A percentile compares a stretch with the other conserved stretches of the same genome.
Conservation (phyloP, 345 rosid genomes). For the Pugionium cornutum region DNA sequence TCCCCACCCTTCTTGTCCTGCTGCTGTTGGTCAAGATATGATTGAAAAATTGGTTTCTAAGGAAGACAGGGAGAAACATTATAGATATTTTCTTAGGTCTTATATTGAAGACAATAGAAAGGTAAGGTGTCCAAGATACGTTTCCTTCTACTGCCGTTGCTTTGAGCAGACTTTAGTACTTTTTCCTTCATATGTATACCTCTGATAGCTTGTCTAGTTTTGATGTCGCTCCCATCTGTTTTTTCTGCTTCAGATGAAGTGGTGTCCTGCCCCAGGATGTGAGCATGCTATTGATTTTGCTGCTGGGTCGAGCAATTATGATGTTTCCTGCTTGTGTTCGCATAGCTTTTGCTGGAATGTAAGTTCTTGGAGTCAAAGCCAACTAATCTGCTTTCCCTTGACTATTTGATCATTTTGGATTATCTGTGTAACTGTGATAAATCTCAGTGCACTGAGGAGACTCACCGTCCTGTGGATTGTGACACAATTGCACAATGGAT, state of each 20-base stretch:
- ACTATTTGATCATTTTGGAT: not conserved
- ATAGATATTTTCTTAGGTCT: constrained; percentile 48
- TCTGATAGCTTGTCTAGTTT: constrained; percentile 2
- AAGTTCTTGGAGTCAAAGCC: constrained; percentile 32
- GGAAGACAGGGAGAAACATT: constrained; percentile 39
- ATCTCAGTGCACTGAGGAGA: constrained; percentile 43
- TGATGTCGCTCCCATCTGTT: not conserved
- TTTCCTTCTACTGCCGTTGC: constrained; percentile 2
- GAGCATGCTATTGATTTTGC: constrained; percentile 61
- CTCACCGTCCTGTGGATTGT: constrained; percentile 45
- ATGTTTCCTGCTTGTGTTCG: constrained; percentile 43
- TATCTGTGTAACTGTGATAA: constrained; percentile 11
- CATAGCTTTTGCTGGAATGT: constrained; percentile 44
- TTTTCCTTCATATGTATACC: not conserved
- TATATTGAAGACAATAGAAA: constrained; percentile 82
- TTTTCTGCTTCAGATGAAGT: constrained; percentile 60
- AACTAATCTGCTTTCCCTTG: not conserved
- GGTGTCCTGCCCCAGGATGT: constrained; percentile 99
- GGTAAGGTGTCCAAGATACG: constrained; percentile 45
- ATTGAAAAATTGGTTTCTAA: constrained; percentile 28
- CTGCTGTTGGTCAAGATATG: constrained; percentile 42
- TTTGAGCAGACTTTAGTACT: constrained; percentile 9
- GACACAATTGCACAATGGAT: constrained; percentile 38
- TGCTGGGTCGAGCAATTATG: constrained; percentile 30
- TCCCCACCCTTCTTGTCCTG: constrained; percentile 38